phyloP scores from a whole-genome alignment of 106 monocot genomes.

The Allium cepa region DNA sequence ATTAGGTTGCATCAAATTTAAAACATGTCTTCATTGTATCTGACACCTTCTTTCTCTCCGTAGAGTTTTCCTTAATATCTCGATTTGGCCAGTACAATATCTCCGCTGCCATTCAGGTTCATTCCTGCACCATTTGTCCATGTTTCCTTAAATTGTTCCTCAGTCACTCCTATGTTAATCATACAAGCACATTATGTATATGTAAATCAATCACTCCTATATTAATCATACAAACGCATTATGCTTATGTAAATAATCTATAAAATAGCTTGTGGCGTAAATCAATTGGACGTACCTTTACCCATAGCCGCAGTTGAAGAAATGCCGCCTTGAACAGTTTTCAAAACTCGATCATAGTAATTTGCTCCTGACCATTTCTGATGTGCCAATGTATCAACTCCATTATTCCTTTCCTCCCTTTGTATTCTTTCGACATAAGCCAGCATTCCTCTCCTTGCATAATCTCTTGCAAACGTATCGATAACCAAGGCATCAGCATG shows the following conservation, averaged over 20 bases:
- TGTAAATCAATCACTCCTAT: conserved; percentile 76
- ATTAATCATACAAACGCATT: not conserved
- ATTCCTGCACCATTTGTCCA: conserved; percentile 25
- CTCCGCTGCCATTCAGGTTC: conserved; percentile 19
- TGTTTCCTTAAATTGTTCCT: conserved; percentile 83
- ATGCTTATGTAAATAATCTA: not conserved
- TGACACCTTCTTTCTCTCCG: no score
- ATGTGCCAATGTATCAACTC: conserved; percentile 81
- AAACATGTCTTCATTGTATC: no score
- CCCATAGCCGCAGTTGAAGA: conserved; percentile 98
- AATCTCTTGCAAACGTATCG: conserved; percentile 79
- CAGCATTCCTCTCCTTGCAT: conserved; percentile 57
- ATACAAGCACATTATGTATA: not conserved
- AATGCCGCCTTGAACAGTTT: conserved; percentile 94
- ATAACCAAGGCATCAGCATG: conserved; percentile 79
- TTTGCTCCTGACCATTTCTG: conserved; percentile 98
- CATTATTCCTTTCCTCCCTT: conserved; percentile 81
- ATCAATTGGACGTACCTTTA: conserved; percentile 44
- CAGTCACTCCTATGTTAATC: conserved; percentile 62
- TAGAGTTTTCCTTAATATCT: conserved; percentile 37
- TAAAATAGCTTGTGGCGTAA: not conserved
- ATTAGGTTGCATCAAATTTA: no score
- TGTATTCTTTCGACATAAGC: conserved; percentile 11
- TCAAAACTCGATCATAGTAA: conserved; percentile 76
- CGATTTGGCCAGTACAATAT: conserved; percentile 45